phyloP scores from a whole-genome alignment of 2,329 filamentous ascomycete genomes.

The Beauveria brongniartii region DNA sequence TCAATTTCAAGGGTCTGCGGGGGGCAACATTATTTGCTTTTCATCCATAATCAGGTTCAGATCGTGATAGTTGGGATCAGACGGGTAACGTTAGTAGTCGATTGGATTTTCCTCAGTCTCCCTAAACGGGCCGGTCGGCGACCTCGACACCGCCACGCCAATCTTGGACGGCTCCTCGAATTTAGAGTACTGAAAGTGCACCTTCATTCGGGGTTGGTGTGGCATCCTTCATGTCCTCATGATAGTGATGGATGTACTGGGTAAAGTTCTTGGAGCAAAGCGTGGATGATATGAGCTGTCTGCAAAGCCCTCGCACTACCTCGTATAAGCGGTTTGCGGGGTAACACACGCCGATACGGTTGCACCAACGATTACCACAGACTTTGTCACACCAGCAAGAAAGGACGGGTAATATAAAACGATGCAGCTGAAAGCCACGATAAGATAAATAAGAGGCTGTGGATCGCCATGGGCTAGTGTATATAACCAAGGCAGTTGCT shows the following conservation, averaged over 20 bases:
- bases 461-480: no score
- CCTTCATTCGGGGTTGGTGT: neutral
- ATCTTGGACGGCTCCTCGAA: constrained; percentile 30
- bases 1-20: constrained; percentile 17
- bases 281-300: neutral
- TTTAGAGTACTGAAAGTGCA: constrained; percentile 25
- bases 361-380: no score
- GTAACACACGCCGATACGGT: neutral
- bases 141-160: constrained; percentile 27
- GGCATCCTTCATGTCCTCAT: no score
- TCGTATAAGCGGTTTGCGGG: neutral
- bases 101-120: constrained; percentile 26
- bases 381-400: no score
- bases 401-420: no score
- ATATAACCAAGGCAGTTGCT: no score
- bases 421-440: no score
- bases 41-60: constrained; percentile 31
- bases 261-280: no score
- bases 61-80: constrained; percentile 27
- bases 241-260: no score
- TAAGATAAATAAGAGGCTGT: no score
- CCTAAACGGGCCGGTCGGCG: constrained; percentile 24
- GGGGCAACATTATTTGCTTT: constrained; percentile 24
- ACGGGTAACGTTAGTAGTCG: constrained; percentile 23
- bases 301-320: neutral